Evolutionary conservation across 2,329 filamentous ascomycete genomes (phyloP).

Genomic region (Fusarium sp.): DNA sequence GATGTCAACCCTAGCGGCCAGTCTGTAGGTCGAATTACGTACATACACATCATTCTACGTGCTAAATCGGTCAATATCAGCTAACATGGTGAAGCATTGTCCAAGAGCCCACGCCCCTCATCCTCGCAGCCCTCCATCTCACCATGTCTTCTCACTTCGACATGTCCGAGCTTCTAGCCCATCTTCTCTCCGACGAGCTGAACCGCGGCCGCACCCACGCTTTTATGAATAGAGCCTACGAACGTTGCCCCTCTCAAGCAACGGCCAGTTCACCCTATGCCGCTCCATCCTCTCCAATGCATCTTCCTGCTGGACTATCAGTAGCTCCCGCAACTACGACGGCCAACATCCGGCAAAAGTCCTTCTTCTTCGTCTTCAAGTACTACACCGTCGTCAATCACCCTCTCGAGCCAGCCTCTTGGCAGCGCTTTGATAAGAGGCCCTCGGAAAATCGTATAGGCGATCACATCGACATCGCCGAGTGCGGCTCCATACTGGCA

Average conservation of each 20-base stretch:
- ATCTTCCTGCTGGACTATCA: conserved; percentile 11
- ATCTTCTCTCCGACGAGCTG: conserved; percentile 60
- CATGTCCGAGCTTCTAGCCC: conserved; percentile 66
- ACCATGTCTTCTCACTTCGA: conserved; percentile 67
- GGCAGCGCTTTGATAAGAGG: conserved; percentile 65
- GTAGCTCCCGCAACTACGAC: conserved; percentile 36
- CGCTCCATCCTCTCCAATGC: conserved; percentile 23
- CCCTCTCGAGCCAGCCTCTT: conserved; percentile 64
- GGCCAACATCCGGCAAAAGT: conserved; percentile 60
- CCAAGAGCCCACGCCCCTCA: conserved; percentile 67
- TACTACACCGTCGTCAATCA: conserved; percentile 70
- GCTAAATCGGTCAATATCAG: not conserved
- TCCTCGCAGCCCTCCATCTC: conserved; percentile 67
- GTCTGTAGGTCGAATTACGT: conserved; percentile 65
- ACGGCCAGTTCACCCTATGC: conserved; percentile 22
- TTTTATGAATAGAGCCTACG: conserved; percentile 61
- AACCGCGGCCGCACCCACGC: conserved; percentile 57
- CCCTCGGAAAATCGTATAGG: conserved; percentile 49
- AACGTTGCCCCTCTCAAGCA: conserved; percentile 34
- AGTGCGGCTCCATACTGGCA: conserved; percentile 68
- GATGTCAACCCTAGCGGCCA: conserved; percentile 50
- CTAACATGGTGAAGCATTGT: conserved; percentile 56
- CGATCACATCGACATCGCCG: conserved; percentile 66
- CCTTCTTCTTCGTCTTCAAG: conserved; percentile 71
- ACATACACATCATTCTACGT: conserved; percentile 46